Evolutionary conservation across 2,329 filamentous ascomycete genomes (phyloP), one percentile per base, ranked within the genome.

Genomic region (Fusarium nematophilum): DNA sequence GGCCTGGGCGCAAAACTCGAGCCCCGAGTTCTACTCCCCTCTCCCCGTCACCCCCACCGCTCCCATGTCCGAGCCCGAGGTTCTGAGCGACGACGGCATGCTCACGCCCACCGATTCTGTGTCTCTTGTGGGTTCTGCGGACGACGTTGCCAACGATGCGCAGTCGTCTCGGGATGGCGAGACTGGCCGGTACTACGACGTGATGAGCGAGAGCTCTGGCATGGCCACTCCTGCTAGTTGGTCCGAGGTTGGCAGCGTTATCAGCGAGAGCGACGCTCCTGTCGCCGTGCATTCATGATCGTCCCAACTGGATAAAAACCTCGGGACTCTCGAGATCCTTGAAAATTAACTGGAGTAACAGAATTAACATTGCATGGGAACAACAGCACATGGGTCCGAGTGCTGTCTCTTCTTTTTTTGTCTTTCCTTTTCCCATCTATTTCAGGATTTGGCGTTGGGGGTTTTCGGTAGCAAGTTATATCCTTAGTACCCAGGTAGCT

Each of bases 201-300:
- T 87, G 13, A 73, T 87, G 75, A 88, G 85, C 65, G 83, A 86
- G 61, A 84, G 83, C 64, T 83, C 83, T 26, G 84, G 84, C 25
- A 81, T 87, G 66, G 72, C 79, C 49, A 89, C 86, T 1, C 86
- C 86, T 0, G 80, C 81, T 2, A 87, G 83, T 71, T 89, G 86
- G 86, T 86, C 84, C 6, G 86, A 89, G 68, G 81, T 89, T 11
- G 86, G 85, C 55, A 89, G 86, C 59, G 81, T 86, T 10, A 75
- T 87, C 21, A 88, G 85, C 68, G 83, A 86, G 69, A 82, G 73
- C 62, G 83, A 86, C 42, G 72, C 68, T 9, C 69, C 66, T 6
- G 48, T 67, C 5, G 72, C 70, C 9, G 65, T 68, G n/a, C 76
- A 71, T 29, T 72, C 74, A 49, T 72, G 67, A 62, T 40, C 13